Evolutionary conservation across 2,329 filamentous ascomycete species (phyloP), one percentile per base, ranked within the genome.

Genomic region (Penicillium hesseltinei): DNA sequence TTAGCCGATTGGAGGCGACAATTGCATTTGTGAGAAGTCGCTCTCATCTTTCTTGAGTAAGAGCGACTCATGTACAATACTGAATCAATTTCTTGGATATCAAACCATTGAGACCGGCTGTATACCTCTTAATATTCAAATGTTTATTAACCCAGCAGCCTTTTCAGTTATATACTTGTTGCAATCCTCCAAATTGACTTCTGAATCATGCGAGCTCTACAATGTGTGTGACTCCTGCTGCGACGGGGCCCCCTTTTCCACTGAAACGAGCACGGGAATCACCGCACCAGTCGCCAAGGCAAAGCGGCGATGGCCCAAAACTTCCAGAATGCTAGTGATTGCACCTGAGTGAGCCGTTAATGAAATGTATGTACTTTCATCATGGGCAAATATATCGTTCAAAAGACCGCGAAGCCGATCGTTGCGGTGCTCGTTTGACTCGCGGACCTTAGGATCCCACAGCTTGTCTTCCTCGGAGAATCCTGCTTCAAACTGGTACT

Each of bases 311-410:
- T 83, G 81, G 0, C 77, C 77, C 33, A 76, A 57, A 13, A 77
- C 70, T 38, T 73, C 66, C 59, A 87, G 65, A 25, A 86, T 71
- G 62, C 81, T 81, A 5, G 76, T 78, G 59, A 87, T 86, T 5
- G 81, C 81, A 0, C 84, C 84, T 1, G 82, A 85, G 69, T 88
- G 85, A 40, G 79, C 79, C 1, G 83, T 86, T 40, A 87, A 70
- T 3, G 80, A 82, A 11, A 87, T 68, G 49, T 80, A 81, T 0
- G 74, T 76, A 60, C 71, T 79, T 9, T 68, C 64, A 56, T 84
- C 81, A 23, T 71, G 69, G 0, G 64, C 64, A 56, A 85, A 84
- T 17, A 88, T 73, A 56, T 85, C 81, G 56, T 82, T 77, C 25
- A 88, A 69, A 2, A 84, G 69, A 10, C 58, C 58, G n/a, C 66